Base-by-base conservation (phyloP, 2,329 filamentous ascomycete genomes). In the Hortaea werneckii region DNA sequence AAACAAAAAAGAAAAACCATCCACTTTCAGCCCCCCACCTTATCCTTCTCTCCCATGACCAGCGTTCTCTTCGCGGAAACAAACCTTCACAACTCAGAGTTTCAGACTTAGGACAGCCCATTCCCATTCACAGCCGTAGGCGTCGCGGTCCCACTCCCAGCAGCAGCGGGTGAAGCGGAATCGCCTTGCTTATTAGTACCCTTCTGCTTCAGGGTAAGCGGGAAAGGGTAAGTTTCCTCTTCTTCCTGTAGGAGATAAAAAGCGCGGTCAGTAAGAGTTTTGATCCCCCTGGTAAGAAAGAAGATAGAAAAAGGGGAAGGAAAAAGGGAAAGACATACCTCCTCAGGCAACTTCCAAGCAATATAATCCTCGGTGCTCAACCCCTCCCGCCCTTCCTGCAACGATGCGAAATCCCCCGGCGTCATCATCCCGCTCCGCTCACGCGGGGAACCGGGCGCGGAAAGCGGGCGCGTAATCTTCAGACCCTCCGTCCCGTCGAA, bases 401-500 rank as follows among this genome's bases (percentile, higher is more conserved):
- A 73, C 56, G 87, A 95, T 28, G 88, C 92, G 74, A 96, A 96
- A 67, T 98, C 92, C 40, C 92, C 92, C 6, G 92, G 92, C 1
- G 92, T 98, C 92, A 98, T 96, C 88, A 95, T 95, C 44, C 92
- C 92, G 38, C 83, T 83, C 30, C 88, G 79, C 63, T 95, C 89
- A 50, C 89, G 78, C 7, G 92, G 92, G 12, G 88, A 95, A 6
- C 92, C 92, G 2, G 92, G 92, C 42, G 94, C 88, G 2, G 88
- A 95, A 67, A 96, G 82, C 6, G 92, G 92, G 41, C 92, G 78
- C 7, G 88, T 90, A 61, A 98, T 89, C 81, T 96, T 98, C 63
- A 89, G 83, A 41, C 49, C 53, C 58, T 95, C 90, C 4, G 87
- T 86, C 32, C 87, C 86, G 43, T 88, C 87, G 60, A 96, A 95